Base-by-base conservation (phyloP, 164 flowering plant genomes). In the Aristolochia californica region DNA sequence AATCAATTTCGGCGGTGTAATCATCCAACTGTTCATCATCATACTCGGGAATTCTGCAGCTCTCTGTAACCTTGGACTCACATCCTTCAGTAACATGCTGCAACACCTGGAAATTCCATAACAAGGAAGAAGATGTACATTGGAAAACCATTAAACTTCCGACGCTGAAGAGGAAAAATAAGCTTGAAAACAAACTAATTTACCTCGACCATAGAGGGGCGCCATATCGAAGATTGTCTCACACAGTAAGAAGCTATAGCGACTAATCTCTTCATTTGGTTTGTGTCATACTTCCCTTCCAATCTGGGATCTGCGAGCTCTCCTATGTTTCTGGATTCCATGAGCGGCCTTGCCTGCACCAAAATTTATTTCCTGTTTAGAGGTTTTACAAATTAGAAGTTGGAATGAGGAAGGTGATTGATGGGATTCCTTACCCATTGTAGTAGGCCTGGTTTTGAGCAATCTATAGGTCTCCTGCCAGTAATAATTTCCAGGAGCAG, bases 401-500 rank as follows among this genome's bases (percentile, higher is more conserved):
- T 26, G 43, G 34, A 26, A n/a, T 10, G 15, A 20, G 55, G 26
- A 21, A 52, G 17, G 20, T 4, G n/a, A n/a, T 24, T 8, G 25
- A 1, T 40, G 26, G 25, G 22, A 12, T 58, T n/a, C 5, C 56
- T 34, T 76, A 88, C 95, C 98, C 96, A 91, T 24, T 70, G 49
- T 30, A 88, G 83, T 60, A 88, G 80, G 71, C 69, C 79, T 64
- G 74, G 79, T 64, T 72, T 66, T 0, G 85, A 71, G 12, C 81
- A 69, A 61, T 88, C 87, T 0, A 91, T 78, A 3, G 96, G 89
- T 62, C 55, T 70, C 17, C 91, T 69, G 11, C 98, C 96, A 18
- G 95, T 82, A 34, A 88, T 64, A 61, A 91, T 82, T 77, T 91
- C 98, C 72, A 91, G 48, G 22, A 91, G 84, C 44, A 91, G 89